Base-by-base conservation (phyloP, 2,329 filamentous ascomycete genomes). In the Aspergillus pseudoterreus region DNA sequence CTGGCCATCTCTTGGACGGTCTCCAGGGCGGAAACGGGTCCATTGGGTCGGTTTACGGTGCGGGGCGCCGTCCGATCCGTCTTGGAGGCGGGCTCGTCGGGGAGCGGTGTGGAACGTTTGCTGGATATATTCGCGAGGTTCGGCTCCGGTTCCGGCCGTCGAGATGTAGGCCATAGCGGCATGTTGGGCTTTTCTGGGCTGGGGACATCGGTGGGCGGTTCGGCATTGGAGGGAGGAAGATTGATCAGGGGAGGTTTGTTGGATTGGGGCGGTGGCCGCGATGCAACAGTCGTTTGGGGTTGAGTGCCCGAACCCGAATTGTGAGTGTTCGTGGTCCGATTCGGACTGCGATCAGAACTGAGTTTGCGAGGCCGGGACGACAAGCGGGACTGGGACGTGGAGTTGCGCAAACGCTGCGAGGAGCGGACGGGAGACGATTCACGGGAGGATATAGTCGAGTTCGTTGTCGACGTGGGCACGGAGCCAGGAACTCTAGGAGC, bases 1-100 rank as follows among this genome's bases (percentile, higher is more conserved):
- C 90, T 94, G 49, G 87, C 85, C 63, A 66, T 68, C 77, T 96
- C 92, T 67, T 96, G 88, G 14, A 97, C 92, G 0, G 94, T 96
- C 72, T 95, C 92, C 51, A 96, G 75, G 44, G 82, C 83, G 45
- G 85, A 79, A 33, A 76, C 80, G 47, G 79, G 81, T 51, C 78
- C 81, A 65, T 78, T 83, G 47, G 79, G 77, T 58, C 85, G 79
- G 32, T 77, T 79, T 15, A 64, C 84, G 83, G 65, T 80, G 75
- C 73, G 82, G 43, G 59, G 55, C 22, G 57, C 60, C 52, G 59
- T 66, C 52, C 63, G 75, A 49, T 75, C 73, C 44, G 72, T 42
- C 41, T 67, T 68, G n/a, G 59, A 44, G 27, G 59, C 52, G 39
- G 57, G 51, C 2, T 69, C 65, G 15, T 70, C 68, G 15, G 58